Evolutionary conservation across 2,329 filamentous ascomycete species (phyloP).

Genomic region (Curvularia spicifera): DNA sequence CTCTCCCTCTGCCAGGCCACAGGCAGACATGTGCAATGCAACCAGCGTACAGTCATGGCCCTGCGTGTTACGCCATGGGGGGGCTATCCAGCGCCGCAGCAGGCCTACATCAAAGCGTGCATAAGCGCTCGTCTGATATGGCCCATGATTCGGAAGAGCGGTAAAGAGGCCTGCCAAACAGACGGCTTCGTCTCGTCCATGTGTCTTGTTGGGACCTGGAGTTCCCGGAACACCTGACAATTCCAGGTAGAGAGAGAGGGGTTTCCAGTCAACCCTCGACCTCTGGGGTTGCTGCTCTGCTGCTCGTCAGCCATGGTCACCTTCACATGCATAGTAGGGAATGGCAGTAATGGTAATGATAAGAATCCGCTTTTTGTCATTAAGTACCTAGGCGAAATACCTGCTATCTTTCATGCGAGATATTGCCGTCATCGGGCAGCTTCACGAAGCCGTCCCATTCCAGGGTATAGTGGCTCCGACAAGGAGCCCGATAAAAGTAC

Average conservation of each 20-base stretch:
- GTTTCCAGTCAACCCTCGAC: constrained; percentile 2
- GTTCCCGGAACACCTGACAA: constrained; percentile 29
- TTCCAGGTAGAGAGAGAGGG: constrained; percentile 6
- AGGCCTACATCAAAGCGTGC: constrained; percentile 42
- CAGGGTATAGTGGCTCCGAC: constrained; percentile 46
- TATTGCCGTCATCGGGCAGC: constrained; percentile 38
- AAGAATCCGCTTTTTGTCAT: constrained; percentile 45
- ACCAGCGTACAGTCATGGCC: constrained; percentile 18
- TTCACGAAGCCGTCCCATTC: constrained; percentile 31
- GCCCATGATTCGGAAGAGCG: constrained; percentile 49
- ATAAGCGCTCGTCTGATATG: constrained; percentile 44
- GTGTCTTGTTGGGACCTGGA: constrained; percentile 42
- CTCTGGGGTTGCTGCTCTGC: too few relatives aligned
- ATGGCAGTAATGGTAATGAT: constrained; percentile 1
- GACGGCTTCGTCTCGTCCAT: constrained; percentile 32
- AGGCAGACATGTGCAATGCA: constrained; percentile 21
- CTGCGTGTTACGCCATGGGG: constrained; percentile 39
- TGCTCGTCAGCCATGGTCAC: not conserved
- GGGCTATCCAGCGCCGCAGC: constrained; percentile 33
- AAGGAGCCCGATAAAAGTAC: constrained; percentile 48
- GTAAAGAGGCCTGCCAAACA: constrained; percentile 42
- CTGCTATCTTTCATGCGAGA: constrained; percentile 37
- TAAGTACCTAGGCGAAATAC: constrained; percentile 44
- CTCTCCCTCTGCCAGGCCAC: not conserved
- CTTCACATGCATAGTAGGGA: constrained; percentile 15